Conservation (phyloP, 129 eudicot species). For the Tanacetum coccineum region DNA sequence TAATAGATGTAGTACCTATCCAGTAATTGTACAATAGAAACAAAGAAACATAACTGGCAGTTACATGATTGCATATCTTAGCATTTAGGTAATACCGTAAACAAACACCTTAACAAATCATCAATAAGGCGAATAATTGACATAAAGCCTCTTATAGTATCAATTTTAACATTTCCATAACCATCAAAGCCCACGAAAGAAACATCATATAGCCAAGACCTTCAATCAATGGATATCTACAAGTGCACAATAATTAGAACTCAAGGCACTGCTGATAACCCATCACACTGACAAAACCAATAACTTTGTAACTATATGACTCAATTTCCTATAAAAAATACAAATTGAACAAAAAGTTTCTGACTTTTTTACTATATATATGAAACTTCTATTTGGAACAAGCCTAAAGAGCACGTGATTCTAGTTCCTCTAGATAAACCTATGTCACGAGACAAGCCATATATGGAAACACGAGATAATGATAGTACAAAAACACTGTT, state of each 20-base stretch:
- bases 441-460: neutral
- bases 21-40: neutral
- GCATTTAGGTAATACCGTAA: neutral
- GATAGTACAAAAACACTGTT: neutral
- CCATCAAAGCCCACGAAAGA: no score
- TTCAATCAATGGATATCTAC: no score
- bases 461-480: neutral
- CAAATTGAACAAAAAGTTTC: slow-evolving; percentile 15
- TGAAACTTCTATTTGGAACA: slow-evolving; percentile 12
- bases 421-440: slow-evolving; percentile 1
- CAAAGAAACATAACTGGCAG: neutral
- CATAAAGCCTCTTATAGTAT: no score
- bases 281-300: no score
- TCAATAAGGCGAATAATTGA: no score
- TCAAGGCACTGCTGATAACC: no score
- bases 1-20: neutral
- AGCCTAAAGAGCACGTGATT: neutral
- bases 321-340: no score
- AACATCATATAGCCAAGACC: neutral
- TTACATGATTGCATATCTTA: slow-evolving; percentile 15
- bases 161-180: no score
- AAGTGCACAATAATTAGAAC: no score
- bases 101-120: no score
- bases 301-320: no score
- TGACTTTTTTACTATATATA: slow-evolving; percentile 14